These are phyloP conservation scores for Chlamydomonas sp. DNA, from an alignment of 139 green algal species.

Conservation along the genomic window DNA sequence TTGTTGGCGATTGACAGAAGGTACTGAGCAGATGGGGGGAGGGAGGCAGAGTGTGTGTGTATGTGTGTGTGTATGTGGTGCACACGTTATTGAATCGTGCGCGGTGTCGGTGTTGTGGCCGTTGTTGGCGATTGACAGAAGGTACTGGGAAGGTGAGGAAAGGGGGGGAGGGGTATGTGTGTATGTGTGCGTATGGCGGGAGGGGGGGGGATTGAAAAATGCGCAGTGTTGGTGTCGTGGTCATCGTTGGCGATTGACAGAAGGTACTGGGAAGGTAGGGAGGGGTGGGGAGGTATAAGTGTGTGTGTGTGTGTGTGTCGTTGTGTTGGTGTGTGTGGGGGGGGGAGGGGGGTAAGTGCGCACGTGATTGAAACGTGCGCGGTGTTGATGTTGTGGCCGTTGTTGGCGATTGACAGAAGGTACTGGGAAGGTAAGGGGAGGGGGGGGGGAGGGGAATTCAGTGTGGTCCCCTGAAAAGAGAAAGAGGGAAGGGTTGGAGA, in stretches of 20 bases:
- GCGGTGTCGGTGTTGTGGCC: constrained; percentile 45
- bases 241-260: background rate
- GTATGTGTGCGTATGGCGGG: too few relatives aligned
- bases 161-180: too few relatives aligned
- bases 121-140: constrained; percentile 46
- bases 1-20: constrained; percentile 58
- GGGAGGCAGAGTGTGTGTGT: background rate
- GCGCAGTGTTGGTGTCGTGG: too few relatives aligned
- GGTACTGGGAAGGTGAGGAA: constrained; percentile 11
- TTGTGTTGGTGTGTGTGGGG: too few relatives aligned
- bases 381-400: constrained; percentile 56
- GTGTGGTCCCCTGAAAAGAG: background rate
- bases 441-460: background rate
- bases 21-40: constrained; percentile 15
- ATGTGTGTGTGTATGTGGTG: too few relatives aligned
- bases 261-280: background rate
- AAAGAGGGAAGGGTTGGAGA: background rate
- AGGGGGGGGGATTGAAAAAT: too few relatives aligned
- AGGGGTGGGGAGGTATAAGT: too few relatives aligned
- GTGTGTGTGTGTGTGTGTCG: too few relatives aligned
- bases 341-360: background rate
- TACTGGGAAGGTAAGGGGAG: constrained; percentile 15
- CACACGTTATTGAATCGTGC: constrained; percentile 49
- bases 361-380: constrained; percentile 21
- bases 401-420: constrained; percentile 57